Conservation (phyloP, 768 basidiomycete genomes). For the Leccinum subtestaceum region DNA sequence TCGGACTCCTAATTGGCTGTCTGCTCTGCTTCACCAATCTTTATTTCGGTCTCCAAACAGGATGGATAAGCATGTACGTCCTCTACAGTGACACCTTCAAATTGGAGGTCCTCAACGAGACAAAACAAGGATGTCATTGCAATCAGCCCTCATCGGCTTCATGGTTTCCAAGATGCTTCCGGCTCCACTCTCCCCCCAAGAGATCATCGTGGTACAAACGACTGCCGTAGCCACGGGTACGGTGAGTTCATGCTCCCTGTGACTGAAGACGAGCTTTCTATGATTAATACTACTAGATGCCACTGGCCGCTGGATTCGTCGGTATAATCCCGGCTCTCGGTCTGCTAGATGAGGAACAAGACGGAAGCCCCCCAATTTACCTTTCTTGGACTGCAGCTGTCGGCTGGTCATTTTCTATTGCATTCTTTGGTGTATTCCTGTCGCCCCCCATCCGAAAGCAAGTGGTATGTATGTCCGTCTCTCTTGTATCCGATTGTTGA, state of each 20-base stretch:
- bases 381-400: slow-evolving; percentile 73
- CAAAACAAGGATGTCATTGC: slow-evolving; percentile 84
- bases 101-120: neutral
- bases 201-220: slow-evolving; percentile 92
- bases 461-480: slow-evolving; percentile 56
- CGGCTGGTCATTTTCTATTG: slow-evolving; percentile 86
- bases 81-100: neutral
- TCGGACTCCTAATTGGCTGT: slow-evolving; percentile 83
- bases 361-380: slow-evolving; percentile 73
- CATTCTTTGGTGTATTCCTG: slow-evolving; percentile 98
- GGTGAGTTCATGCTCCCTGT: slow-evolving; percentile 21
- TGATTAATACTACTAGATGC: slow-evolving; percentile 51
- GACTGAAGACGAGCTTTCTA: neutral
- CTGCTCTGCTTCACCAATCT: slow-evolving; percentile 91
- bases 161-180: slow-evolving; percentile 75
- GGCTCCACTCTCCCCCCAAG: slow-evolving; percentile 78
- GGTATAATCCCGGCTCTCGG: slow-evolving; percentile 91
- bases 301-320: slow-evolving; percentile 83
- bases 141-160: slow-evolving; percentile 91
- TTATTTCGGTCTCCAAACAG: slow-evolving; percentile 83
- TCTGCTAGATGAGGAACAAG: slow-evolving; percentile 67
- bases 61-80: slow-evolving; percentile 83
- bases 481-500: slow-evolving; percentile 5
- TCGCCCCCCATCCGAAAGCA: slow-evolving; percentile 93
- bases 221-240: slow-evolving; percentile 93